phyloP scores from a whole-genome alignment of 1,139 yeast genomes.

The Scheffersomyces quercinus region DNA sequence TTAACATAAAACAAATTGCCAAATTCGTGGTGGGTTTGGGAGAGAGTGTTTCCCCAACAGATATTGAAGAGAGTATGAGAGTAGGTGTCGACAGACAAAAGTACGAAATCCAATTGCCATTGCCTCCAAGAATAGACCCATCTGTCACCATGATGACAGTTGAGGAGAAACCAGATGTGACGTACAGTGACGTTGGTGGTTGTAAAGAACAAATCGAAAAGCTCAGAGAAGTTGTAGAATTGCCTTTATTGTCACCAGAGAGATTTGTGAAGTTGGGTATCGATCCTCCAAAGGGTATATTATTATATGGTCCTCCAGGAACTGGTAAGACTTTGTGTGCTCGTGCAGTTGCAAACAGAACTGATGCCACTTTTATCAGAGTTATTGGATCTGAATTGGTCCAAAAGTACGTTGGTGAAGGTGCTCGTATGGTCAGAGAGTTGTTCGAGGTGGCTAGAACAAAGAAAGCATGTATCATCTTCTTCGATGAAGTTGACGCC shows the following conservation, averaged over 20 bases:
- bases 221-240: conserved; percentile 93
- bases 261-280: conserved; percentile 94
- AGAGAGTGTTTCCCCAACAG: conserved; percentile 96
- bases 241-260: conserved; percentile 92
- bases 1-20: conserved; percentile 96
- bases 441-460: conserved; percentile 98
- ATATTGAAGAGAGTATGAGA: conserved; percentile 99
- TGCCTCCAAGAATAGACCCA: conserved; percentile 97
- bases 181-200: conserved; percentile 93
- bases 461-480: conserved; percentile 93
- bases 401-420: conserved; percentile 98
- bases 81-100: conserved; percentile 98
- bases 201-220: conserved; percentile 98
- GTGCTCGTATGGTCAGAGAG: conserved; percentile 99
- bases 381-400: conserved; percentile 98
- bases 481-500: conserved; percentile 97
- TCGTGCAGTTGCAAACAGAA: conserved; percentile 96
- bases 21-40: conserved; percentile 96
- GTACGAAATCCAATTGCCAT: conserved; percentile 93
- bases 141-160: conserved; percentile 99
- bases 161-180: conserved; percentile 94
- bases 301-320: conserved; percentile 97
- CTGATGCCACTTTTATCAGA: conserved; percentile 96
- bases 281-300: conserved; percentile 97
- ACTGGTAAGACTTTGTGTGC: conserved; percentile 98